These are phyloP conservation scores for Tolypocladium amazonense DNA, from an alignment of 2,329 filamentous ascomycete species.

Conservation along the genomic window DNA sequence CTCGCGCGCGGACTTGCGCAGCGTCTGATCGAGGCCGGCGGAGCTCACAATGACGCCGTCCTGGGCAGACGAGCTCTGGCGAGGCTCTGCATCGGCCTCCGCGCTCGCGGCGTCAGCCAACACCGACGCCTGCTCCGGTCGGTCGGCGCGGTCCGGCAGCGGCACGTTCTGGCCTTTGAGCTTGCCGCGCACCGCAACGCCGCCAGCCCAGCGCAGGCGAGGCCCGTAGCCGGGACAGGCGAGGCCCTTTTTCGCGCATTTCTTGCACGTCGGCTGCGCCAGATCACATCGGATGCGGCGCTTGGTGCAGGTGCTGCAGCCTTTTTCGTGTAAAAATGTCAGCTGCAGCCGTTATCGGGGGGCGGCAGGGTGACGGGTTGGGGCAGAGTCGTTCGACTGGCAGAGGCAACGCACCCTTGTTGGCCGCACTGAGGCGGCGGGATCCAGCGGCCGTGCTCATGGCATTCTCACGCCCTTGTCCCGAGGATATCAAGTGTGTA, in stretches of 20 bases:
- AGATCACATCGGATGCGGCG: slow-evolving; percentile 19
- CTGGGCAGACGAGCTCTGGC: neutral
- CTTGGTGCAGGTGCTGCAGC: slow-evolving; percentile 15
- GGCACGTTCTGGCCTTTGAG: slow-evolving; percentile 10
- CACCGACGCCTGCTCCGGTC: neutral
- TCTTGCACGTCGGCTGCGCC: slow-evolving; percentile 12
- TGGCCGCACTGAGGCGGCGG: neutral
- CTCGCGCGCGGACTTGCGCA: slow-evolving; percentile 8
- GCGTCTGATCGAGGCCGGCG: slow-evolving; percentile 6
- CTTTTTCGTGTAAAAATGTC: neutral
- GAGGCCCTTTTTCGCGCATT: slow-evolving; percentile 17
- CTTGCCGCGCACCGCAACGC: slow-evolving; percentile 15
- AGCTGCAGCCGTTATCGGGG: neutral
- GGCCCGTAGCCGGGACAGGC: slow-evolving; percentile 15
- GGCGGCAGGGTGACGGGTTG: no score
- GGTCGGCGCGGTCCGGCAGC: neutral
- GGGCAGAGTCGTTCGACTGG: neutral
- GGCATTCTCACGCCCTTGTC: neutral
- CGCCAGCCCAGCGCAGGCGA: slow-evolving; percentile 16
- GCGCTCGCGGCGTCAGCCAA: neutral
- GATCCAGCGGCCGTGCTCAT: neutral
- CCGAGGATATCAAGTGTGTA: neutral
- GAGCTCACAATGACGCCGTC: neutral
- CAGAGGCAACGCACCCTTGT: neutral
- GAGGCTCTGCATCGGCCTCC: neutral